A percentile compares a stretch with the other conserved stretches of the same genome.
phyloP scores from a whole-genome alignment of 352 stramenopile species.

The Pythium aphanidermatum region DNA sequence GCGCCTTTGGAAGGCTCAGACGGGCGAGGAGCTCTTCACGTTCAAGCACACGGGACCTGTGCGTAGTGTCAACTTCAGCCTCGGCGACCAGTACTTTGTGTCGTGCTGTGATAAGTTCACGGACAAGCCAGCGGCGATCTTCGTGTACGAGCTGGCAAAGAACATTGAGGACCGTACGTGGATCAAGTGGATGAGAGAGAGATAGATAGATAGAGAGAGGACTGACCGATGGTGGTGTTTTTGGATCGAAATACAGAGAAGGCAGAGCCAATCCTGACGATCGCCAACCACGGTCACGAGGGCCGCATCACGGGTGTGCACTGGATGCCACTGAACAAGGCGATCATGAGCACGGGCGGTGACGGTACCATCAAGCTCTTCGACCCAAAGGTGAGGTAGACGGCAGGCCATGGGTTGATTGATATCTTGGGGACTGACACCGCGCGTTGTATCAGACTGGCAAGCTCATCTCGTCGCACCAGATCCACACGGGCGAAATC shows the following conservation, averaged over 20 bases:
- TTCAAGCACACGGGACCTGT: conserved; percentile 81
- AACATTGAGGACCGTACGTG: conserved; percentile 61
- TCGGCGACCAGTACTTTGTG: conserved; percentile 80
- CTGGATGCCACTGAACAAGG: conserved; percentile 85
- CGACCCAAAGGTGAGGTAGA: conserved; percentile 31
- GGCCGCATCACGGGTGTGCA: conserved; percentile 75
- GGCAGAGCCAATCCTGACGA: conserved; percentile 57
- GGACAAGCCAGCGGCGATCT: conserved; percentile 68
- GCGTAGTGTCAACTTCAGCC: conserved; percentile 83
- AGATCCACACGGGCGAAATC: conserved; percentile 95
- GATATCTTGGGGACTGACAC: neutral
- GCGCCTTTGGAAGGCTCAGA: conserved; percentile 91
- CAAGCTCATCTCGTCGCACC: conserved; percentile 67
- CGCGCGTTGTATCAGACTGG: conserved; percentile 36
- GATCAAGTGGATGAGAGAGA: too few species aligned
- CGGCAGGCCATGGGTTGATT: too few species aligned
- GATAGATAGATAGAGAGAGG: too few species aligned
- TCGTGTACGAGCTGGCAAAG: conserved; percentile 73
- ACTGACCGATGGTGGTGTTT: too few species aligned
- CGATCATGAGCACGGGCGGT: conserved; percentile 81
- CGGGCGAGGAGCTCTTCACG: conserved; percentile 81
- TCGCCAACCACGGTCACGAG: conserved; percentile 75
- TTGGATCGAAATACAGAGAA: too few species aligned
- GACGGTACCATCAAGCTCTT: conserved; percentile 81
- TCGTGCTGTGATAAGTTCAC: conserved; percentile 84